Conservation (phyloP, 2,329 filamentous ascomycete species). For the Arthrobotrys entomopaga region DNA sequence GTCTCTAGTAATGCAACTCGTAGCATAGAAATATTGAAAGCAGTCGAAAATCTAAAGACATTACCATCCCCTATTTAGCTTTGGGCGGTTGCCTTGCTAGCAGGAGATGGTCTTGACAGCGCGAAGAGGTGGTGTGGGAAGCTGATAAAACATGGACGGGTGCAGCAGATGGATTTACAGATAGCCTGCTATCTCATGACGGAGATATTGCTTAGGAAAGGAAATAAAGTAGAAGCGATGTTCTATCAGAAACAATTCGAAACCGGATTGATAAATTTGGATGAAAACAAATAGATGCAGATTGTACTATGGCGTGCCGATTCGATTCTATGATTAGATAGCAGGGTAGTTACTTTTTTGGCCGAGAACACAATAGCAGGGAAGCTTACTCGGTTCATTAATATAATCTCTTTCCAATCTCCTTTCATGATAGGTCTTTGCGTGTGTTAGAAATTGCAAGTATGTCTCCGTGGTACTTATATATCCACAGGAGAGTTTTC, state of each 20-base stretch:
- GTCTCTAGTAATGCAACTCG: neutral
- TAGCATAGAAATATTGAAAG: neutral
- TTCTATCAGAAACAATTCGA: conserved; percentile 11
- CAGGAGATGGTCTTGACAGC: neutral
- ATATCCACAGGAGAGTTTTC: too few species aligned
- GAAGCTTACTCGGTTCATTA: too few species aligned
- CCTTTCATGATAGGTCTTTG: too few species aligned
- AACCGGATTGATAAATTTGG: neutral
- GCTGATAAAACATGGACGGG: neutral
- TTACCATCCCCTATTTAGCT: neutral
- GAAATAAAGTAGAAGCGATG: conserved; percentile 6
- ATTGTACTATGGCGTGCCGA: neutral
- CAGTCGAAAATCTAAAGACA: neutral
- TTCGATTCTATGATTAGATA: too few species aligned
- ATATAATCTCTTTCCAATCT: too few species aligned
- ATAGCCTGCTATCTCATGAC: conserved; percentile 6
- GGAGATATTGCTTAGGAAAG: conserved; percentile 1
- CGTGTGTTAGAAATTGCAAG: too few species aligned
- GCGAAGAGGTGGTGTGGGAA: conserved; percentile 6
- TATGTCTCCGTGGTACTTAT: too few species aligned
- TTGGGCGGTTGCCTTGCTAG: neutral
- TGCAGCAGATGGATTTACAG: neutral
- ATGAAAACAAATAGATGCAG: neutral
- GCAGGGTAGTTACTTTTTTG: too few species aligned
- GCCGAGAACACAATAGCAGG: too few species aligned